Conservation (phyloP, 164 flowering plant genomes). For the Cinnamomum micranthum region DNA sequence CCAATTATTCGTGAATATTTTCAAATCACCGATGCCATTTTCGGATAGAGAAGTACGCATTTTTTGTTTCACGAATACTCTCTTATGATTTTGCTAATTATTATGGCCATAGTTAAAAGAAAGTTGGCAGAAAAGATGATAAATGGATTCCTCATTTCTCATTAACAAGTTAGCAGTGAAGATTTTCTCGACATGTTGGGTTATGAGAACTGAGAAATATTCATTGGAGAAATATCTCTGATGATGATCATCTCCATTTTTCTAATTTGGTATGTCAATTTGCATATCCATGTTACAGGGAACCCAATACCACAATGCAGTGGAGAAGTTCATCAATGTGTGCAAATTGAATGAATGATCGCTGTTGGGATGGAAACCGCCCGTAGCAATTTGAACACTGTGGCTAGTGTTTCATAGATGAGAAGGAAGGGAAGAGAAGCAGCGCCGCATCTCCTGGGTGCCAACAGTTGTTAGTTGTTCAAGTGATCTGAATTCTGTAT, state of each 20-base stretch:
- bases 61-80: not conserved
- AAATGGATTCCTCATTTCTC: not conserved
- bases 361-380: not conserved
- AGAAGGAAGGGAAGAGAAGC: not conserved
- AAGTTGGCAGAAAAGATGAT: not conserved
- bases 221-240: not conserved
- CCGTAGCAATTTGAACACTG: not conserved
- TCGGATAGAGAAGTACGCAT: not conserved
- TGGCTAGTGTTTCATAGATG: too few relatives aligned
- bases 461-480: not conserved
- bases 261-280: not conserved
- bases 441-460: not conserved
- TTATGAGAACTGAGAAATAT: not conserved
- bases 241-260: not conserved
- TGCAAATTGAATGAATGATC: conserved; percentile 64
- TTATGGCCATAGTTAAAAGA: not conserved
- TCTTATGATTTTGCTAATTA: not conserved
- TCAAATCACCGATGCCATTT: not conserved
- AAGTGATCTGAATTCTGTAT: not conserved
- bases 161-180: not conserved
- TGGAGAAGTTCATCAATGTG: conserved; percentile 77
- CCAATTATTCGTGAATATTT: too few relatives aligned
- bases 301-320: conserved; percentile 91
- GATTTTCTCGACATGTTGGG: not conserved
- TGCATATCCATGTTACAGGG: conserved; percentile 48